Base-by-base conservation (phyloP, 208 protist genomes). In the Wallacemonas collosoma region DNA sequence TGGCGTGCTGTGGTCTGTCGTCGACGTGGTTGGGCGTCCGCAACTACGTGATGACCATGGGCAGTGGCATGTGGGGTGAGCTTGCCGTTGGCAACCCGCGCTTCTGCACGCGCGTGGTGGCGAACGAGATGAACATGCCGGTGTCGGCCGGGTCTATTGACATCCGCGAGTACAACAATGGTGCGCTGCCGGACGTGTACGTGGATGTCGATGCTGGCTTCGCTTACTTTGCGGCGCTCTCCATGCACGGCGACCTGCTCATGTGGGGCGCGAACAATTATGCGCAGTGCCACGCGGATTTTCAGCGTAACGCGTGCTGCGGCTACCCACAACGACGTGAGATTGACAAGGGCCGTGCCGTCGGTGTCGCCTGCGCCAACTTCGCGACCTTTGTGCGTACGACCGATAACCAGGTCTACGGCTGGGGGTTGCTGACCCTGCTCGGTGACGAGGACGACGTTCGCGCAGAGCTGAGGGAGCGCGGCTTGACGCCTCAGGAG, bases 251-350 rank as follows among this genome's bases (percentile, higher is more conserved):
- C 36, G 81, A 82, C 45, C 67, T 93, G 39, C 85, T 86, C 55
- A 73, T 86, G 47, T 93, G 90, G 88, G 90, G 87, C 2, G 80
- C 86, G 47, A 95, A 95, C 75, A 90, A 90, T 70, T 92, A 86
- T 47, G 77, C 65, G 2, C 90, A 95, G 77, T 95, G 90, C 75
- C 77, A 85, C 61, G 76, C 58, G 4, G 82, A 85, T 43, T 65
- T 85, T 7, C 68, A 72, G 44, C 45, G 64, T 12, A 77, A 87
- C 72, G 67, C 85, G n/a, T 86, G 79, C 69, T 88, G 80, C 64
- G 67, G 83, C 9, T 87, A 76, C 61, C 81, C 83, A 41, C 80
- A 90, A 65, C 41, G 55, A 17, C 85, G 87, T 26, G 12, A 36
- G 9, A 66, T 91, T 35, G 53, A 80, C 2, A 68, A 74, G 12